These are phyloP conservation scores for Silene vulgaris DNA, from an alignment of 179 eudicot genomes.

Conservation along the genomic window DNA sequence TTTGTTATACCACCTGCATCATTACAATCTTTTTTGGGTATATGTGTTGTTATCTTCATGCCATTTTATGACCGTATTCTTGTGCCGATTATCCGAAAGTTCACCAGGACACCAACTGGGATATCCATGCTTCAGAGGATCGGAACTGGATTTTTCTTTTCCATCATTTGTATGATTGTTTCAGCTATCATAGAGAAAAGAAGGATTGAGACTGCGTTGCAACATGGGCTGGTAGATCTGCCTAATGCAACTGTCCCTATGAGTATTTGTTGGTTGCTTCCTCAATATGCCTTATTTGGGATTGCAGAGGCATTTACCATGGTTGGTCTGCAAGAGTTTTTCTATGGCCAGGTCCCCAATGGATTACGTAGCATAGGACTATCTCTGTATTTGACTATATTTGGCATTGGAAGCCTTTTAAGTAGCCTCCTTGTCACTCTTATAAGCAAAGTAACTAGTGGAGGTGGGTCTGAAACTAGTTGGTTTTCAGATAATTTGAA, in stretches of 20 bases:
- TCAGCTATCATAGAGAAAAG: conserved; percentile 43
- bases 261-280: conserved; percentile 55
- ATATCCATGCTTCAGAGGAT: conserved; percentile 49
- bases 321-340: conserved; percentile 57
- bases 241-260: conserved; percentile 38
- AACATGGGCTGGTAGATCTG: conserved; percentile 38
- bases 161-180: conserved; percentile 32
- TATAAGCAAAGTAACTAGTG: conserved; percentile 17
- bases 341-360: conserved; percentile 44
- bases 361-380: conserved; percentile 43
- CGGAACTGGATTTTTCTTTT: conserved; percentile 38
- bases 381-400: conserved; percentile 36
- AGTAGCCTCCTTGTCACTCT: conserved; percentile 35
- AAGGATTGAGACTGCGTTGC: conserved; percentile 34
- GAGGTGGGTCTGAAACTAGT: conserved; percentile 28
- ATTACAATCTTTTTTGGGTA: conserved; percentile 33
- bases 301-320: conserved; percentile 38
- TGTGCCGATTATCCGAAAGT: conserved; percentile 35
- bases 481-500: conserved; percentile 53
- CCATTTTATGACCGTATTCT: conserved; percentile 48
- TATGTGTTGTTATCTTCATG: conserved; percentile 32
- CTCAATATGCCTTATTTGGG: conserved; percentile 45
- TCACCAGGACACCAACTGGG: conserved; percentile 45
- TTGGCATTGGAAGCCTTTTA: conserved; percentile 36
- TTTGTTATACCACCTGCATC: conserved; percentile 46